phyloP scores from a whole-genome alignment of 495 filamentous ascomycete genomes.

The Aspergillus panamensis region DNA sequence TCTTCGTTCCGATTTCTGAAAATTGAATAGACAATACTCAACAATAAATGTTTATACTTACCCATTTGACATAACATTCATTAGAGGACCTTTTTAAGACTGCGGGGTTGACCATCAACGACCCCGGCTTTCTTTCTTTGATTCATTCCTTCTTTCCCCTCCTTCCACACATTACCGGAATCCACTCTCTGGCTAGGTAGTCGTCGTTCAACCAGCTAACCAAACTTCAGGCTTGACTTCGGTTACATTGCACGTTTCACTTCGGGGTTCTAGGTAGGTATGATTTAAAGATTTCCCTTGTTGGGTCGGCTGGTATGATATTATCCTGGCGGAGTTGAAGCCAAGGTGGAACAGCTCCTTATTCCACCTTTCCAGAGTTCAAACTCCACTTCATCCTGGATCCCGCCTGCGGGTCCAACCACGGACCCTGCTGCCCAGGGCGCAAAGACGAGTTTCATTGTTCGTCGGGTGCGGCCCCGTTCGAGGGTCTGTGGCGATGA shows the following conservation, averaged over 20 bases:
- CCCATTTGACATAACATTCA: neutral
- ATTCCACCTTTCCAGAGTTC: constrained; percentile 51
- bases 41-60: neutral
- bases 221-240: too few relatives aligned
- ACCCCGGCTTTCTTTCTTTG: too few relatives aligned
- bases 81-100: neutral
- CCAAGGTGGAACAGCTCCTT: constrained; percentile 7
- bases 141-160: too few relatives aligned
- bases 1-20: neutral
- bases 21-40: neutral
- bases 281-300: too few relatives aligned
- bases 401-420: neutral
- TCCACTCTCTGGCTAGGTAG: neutral
- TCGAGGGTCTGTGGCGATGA: constrained; percentile 7
- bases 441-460: constrained; percentile 79
- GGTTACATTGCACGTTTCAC: too few relatives aligned
- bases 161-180: neutral
- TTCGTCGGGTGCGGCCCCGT: constrained; percentile 42
- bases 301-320: too few relatives aligned
- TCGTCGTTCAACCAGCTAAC: neutral
- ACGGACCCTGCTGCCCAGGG: constrained; percentile 52
- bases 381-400: constrained; percentile 41
- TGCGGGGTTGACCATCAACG: neutral
- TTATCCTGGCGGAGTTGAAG: too few relatives aligned
- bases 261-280: neutral